phyloP scores from a whole-genome alignment of 176 grass and related monocot genomes.

The Areca catechu region DNA sequence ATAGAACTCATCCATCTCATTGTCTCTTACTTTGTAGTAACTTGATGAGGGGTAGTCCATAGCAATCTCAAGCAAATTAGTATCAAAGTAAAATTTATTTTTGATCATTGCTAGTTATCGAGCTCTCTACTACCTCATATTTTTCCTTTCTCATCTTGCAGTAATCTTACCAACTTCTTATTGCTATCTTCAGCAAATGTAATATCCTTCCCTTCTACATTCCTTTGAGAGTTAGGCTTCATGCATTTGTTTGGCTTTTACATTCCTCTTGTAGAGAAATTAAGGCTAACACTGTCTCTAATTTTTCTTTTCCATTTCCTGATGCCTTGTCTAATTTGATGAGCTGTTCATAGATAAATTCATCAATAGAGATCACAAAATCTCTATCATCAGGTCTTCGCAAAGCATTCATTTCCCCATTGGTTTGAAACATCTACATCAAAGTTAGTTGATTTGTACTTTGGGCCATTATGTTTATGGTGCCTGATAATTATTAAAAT shows the following conservation, averaged over 20 bases:
- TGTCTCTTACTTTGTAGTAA: slow-evolving; percentile 68
- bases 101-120: slow-evolving; percentile 29
- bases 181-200: slow-evolving; percentile 48
- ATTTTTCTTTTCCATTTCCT: slow-evolving; percentile 39
- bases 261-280: slow-evolving; percentile 78
- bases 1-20: slow-evolving; percentile 98
- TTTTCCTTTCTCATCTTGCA: slow-evolving; percentile 93
- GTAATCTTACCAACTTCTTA: slow-evolving; percentile 67
- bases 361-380: slow-evolving; percentile 73
- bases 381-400: slow-evolving; percentile 63
- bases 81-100: slow-evolving; percentile 89
- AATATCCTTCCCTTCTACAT: slow-evolving; percentile 41
- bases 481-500: too few species aligned
- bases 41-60: slow-evolving; percentile 85
- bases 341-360: slow-evolving; percentile 88
- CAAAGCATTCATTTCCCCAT: slow-evolving; percentile 42
- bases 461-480: too few species aligned
- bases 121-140: slow-evolving; percentile 65
- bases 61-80: slow-evolving; percentile 84
- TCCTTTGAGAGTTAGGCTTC: slow-evolving; percentile 36
- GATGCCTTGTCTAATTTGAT: slow-evolving; percentile 58
- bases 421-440: too few species aligned
- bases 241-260: slow-evolving; percentile 46
- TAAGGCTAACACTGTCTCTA: slow-evolving; percentile 55
- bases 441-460: too few species aligned